Conservation (phyloP, 768 basidiomycete species). For the Rhodotorula babjevae region DNA sequence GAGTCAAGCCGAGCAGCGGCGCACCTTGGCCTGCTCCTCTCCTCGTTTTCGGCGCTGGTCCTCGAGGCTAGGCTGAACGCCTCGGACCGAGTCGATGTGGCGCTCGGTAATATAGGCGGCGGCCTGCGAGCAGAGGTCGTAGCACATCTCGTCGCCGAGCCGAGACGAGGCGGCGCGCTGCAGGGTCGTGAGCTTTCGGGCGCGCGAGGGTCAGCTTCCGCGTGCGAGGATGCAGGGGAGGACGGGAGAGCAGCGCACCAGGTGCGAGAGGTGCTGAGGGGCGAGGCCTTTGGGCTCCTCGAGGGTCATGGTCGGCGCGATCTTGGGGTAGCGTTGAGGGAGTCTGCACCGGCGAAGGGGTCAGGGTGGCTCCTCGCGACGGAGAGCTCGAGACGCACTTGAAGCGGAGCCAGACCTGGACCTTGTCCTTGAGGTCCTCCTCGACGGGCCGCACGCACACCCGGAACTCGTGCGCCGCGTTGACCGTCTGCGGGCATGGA, state of each 20-base stretch:
- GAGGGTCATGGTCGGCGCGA: slow-evolving; percentile 16
- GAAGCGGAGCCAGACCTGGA: slow-evolving; percentile 32
- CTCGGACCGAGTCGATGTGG: slow-evolving; percentile 29
- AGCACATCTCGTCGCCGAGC: slow-evolving; percentile 34
- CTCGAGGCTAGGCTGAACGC: slow-evolving; percentile 22
- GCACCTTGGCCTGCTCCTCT: slow-evolving; percentile 31
- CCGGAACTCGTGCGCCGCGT: slow-evolving; percentile 35
- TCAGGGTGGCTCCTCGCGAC: neutral
- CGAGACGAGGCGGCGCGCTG: slow-evolving; percentile 3
- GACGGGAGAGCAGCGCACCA: too few relatives aligned
- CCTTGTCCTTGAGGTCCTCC: slow-evolving; percentile 33
- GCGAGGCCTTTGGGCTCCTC: slow-evolving; percentile 29
- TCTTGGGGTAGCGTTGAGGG: slow-evolving; percentile 30
- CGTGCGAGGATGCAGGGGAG: too few relatives aligned
- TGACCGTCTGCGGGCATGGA: slow-evolving; percentile 14
- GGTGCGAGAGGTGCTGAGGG: slow-evolving; percentile 10
- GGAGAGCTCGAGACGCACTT: slow-evolving; percentile 18
- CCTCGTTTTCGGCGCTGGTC: slow-evolving; percentile 24
- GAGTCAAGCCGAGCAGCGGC: neutral
- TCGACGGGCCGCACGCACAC: slow-evolving; percentile 33
- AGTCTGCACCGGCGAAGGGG: slow-evolving; percentile 13
- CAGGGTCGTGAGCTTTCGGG: slow-evolving; percentile 8
- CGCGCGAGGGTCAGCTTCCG: neutral
- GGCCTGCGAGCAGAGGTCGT: slow-evolving; percentile 31
- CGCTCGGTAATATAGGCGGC: slow-evolving; percentile 34